Evolutionary conservation across 2,329 filamentous ascomycete species (phyloP).

Genomic region (Alternaria alternata): DNA sequence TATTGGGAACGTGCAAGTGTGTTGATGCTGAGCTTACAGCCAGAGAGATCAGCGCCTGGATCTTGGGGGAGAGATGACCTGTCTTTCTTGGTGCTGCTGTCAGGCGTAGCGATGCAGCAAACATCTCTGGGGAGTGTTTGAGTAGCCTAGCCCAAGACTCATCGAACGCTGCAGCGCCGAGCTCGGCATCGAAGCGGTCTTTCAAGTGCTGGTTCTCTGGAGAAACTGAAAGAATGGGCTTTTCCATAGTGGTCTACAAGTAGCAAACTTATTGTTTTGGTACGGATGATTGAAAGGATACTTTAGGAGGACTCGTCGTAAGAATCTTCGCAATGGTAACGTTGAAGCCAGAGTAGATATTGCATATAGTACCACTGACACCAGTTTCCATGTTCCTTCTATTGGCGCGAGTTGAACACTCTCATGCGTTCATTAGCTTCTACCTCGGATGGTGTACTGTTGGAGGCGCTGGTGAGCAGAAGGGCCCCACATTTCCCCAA

Average conservation of each 20-base stretch:
- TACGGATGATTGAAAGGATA: background rate
- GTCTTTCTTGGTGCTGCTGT: constrained; percentile 41
- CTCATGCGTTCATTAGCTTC: background rate
- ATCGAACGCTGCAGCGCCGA: constrained; percentile 36
- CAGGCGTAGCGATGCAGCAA: constrained; percentile 38
- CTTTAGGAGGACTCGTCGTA: background rate
- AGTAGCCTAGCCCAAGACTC: constrained; percentile 41
- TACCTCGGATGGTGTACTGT: background rate
- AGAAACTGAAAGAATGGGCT: constrained; percentile 31
- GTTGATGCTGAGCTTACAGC: constrained; percentile 56
- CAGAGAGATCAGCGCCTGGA: constrained; percentile 55
- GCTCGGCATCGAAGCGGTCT: constrained; percentile 30
- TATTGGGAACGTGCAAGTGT: constrained; percentile 56
- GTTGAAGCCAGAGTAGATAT: background rate
- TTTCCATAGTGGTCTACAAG: background rate
- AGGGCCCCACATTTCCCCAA: constrained; percentile 22
- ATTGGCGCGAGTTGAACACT: background rate
- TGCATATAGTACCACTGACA: background rate
- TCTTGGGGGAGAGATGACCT: constrained; percentile 51
- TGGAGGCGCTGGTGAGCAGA: constrained; percentile 9
- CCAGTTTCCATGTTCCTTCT: background rate
- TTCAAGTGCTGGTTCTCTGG: constrained; percentile 34
- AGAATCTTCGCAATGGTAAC: too few species aligned
- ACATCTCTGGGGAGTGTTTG: constrained; percentile 39
- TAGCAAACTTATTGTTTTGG: background rate